Conservation (phyloP, 345 rosid species). For the Carallia pectinifolia region DNA sequence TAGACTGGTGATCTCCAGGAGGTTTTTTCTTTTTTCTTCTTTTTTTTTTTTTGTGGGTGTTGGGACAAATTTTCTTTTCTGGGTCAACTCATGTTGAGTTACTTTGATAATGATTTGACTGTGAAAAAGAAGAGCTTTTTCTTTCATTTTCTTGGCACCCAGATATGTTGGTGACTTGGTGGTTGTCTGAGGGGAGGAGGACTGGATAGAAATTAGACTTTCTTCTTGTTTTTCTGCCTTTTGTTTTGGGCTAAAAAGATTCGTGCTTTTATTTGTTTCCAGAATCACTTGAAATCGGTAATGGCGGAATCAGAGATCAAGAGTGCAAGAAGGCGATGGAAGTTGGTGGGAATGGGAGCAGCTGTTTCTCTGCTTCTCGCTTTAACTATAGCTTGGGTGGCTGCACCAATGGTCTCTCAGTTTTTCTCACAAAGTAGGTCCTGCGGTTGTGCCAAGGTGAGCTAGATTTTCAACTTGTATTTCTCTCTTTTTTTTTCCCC, state of each 20-base stretch:
- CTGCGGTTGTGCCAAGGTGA: constrained; percentile 65
- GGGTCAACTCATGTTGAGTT: too few relatives aligned
- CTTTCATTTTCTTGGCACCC: constrained; percentile 17
- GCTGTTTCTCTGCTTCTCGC: constrained; percentile 41
- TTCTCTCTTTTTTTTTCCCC: constrained; percentile 2
- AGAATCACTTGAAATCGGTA: neutral
- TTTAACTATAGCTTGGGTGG: constrained; percentile 33
- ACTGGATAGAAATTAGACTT: neutral
- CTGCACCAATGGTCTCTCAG: constrained; percentile 28
- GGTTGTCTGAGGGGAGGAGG: neutral
- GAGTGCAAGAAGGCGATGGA: constrained; percentile 28
- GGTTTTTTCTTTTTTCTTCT: too few relatives aligned
- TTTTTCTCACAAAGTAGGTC: constrained; percentile 27
- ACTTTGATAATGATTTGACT: too few relatives aligned
- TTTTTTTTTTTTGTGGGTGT: too few relatives aligned
- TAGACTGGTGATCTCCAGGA: too few relatives aligned
- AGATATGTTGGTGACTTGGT: neutral
- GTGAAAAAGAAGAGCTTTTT: neutral
- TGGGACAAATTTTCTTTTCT: too few relatives aligned
- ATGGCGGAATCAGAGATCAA: constrained; percentile 40
- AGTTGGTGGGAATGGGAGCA: constrained; percentile 40
- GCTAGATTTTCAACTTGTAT: too few relatives aligned
- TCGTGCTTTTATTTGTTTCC: too few relatives aligned
- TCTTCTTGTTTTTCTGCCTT: neutral
- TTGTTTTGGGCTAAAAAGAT: neutral